Evolutionary conservation across 805 yeast species (phyloP), one percentile per base, ranked within the genome.

Genomic region (Wickerhamomyces hampshirensis): DNA sequence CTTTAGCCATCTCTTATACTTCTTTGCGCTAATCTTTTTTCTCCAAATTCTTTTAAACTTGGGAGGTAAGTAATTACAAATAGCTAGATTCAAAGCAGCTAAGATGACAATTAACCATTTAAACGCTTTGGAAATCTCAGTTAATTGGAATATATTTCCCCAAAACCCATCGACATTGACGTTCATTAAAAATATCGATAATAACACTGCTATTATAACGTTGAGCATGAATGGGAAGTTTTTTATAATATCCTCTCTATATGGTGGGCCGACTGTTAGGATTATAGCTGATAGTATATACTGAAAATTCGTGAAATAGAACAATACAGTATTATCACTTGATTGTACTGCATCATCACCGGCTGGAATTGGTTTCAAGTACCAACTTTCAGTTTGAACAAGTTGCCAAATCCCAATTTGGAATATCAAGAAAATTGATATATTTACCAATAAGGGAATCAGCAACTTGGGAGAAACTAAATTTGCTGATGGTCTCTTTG

Each of bases 251-350:
- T 89, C 80, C 53, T 85, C 82, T 38, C 98, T 71, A 59, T 87
- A 93, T 15, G 99, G 99, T 7, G 93, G 89, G 0, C 99, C 98
- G 10, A 76, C 84, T 14, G 95, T 84, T 40, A 93, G 65, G n/a
- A 88, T 75, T 21, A 86, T 62, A 0, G 97, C 96, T 37, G 79
- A 72, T 38, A 87, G 63, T 33, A 94, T 83, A 59, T 93, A 93
- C 65, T 93, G 98, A 65, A 84, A 84, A 53, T 88, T 86, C 4
- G 95, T 74, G 50, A 74, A 78, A 32, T 79, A 72, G 59, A 93
- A 93, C 39, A 93, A 63, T 0, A 83, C 77, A 0, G 98, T 88
- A 58, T 94, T 93, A 56, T 93, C 98, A 0, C 95, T 77, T 19
- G 93, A 81, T 52, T 81, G 73, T 9, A 93, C 95, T 3, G 78